Percentiles rank a stretch among this genome's conserved stretches.
phyloP scores from a whole-genome alignment of 768 basidiomycete species.

The Tubosaeta sp. region DNA sequence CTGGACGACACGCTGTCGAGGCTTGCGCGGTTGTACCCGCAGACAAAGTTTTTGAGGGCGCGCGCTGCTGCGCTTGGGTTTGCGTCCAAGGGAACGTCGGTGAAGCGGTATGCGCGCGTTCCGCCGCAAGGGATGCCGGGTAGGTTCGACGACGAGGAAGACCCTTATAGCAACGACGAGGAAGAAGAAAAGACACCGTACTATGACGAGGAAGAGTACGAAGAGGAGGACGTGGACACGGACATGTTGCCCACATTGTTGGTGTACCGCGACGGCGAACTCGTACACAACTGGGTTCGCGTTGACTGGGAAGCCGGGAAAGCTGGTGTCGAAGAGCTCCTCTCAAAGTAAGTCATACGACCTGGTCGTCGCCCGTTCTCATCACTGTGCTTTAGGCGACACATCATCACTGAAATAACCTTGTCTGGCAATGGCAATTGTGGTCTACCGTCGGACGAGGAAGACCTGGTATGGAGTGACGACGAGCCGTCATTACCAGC shows the following conservation, averaged over 20 bases:
- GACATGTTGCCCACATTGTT: constrained; percentile 78
- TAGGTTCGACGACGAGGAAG: constrained; percentile 45
- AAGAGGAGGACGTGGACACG: constrained; percentile 65
- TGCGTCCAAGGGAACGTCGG: constrained; percentile 38
- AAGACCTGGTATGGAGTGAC: constrained; percentile 51
- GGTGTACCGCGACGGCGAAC: constrained; percentile 73
- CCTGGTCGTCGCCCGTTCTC: not conserved
- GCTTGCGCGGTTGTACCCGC: constrained; percentile 64
- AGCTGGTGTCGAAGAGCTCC: constrained; percentile 63
- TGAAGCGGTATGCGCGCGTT: constrained; percentile 6
- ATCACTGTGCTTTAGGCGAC: constrained; percentile 17
- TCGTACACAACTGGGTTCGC: constrained; percentile 86
- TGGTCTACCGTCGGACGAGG: constrained; percentile 46
- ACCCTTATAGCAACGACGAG: constrained; percentile 40
- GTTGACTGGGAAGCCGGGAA: constrained; percentile 81
- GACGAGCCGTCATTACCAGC: constrained; percentile 30
- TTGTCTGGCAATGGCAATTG: constrained; percentile 37
- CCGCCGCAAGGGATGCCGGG: constrained; percentile 20
- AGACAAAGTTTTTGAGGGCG: constrained; percentile 78
- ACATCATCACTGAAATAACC: constrained; percentile 17
- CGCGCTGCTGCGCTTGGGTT: constrained; percentile 76
- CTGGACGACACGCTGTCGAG: constrained; percentile 65
- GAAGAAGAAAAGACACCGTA: constrained; percentile 27
- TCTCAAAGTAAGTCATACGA: constrained; percentile 45
- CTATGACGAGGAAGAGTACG: constrained; percentile 40